Evolutionary conservation across 345 rosid species (phyloP).

Genomic region (Salix exigua): DNA sequence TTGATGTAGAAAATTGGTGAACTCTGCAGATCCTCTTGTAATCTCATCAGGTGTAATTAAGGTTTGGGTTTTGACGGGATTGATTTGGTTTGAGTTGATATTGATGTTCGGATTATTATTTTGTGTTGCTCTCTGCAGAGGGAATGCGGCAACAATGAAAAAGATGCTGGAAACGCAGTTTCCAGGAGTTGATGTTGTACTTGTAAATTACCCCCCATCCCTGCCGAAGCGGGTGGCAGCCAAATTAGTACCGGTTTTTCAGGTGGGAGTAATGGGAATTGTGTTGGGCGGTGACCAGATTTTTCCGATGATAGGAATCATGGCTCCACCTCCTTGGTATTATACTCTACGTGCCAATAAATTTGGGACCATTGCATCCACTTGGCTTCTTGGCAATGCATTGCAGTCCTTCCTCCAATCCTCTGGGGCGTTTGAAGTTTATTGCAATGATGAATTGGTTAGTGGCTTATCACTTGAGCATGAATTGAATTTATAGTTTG

Average conservation of each 20-base stretch:
- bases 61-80: background rate
- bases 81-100: background rate
- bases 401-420: conserved; percentile 79
- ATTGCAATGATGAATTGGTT: conserved; percentile 62
- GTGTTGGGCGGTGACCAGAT: conserved; percentile 75
- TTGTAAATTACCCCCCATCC: conserved; percentile 75
- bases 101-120: background rate
- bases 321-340: conserved; percentile 70
- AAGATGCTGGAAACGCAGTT: conserved; percentile 74
- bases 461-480: conserved; percentile 14
- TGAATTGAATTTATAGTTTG: background rate
- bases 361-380: conserved; percentile 79
- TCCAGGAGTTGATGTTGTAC: conserved; percentile 71
- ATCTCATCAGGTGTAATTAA: background rate
- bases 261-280: conserved; percentile 65
- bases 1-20: background rate
- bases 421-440: conserved; percentile 88
- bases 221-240: conserved; percentile 63
- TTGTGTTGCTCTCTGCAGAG: conserved; percentile 36
- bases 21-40: background rate
- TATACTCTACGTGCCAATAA: conserved; percentile 66
- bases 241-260: conserved; percentile 63
- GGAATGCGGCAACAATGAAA: conserved; percentile 71
- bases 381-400: conserved; percentile 85
- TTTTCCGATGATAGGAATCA: conserved; percentile 66